These are phyloP conservation scores for Alternaria hordeiaustralica DNA, from an alignment of 2,329 filamentous ascomycete species.

Conservation along the genomic window DNA sequence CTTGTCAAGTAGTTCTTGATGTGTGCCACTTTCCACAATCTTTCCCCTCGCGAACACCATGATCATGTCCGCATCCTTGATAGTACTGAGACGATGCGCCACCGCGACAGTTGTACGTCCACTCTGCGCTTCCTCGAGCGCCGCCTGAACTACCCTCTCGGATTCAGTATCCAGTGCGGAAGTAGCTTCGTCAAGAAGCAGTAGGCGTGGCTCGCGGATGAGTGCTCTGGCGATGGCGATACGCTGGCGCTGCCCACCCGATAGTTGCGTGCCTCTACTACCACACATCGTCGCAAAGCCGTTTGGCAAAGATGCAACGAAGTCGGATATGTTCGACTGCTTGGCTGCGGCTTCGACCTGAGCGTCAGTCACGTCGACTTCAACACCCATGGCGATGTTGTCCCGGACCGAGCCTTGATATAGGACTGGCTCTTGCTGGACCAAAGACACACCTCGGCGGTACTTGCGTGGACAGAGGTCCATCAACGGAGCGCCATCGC, in stretches of 20 bases:
- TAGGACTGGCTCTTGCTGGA: slow-evolving; percentile 91
- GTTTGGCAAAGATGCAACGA: slow-evolving; percentile 55
- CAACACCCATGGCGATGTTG: slow-evolving; percentile 77
- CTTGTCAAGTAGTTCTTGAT: slow-evolving; percentile 48
- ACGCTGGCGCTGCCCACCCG: slow-evolving; percentile 90
- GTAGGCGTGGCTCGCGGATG: slow-evolving; percentile 86
- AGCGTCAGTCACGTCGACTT: slow-evolving; percentile 72
- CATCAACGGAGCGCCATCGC: slow-evolving; percentile 82
- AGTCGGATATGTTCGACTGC: slow-evolving; percentile 57
- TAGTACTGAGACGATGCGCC: slow-evolving; percentile 88
- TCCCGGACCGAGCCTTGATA: slow-evolving; percentile 93
- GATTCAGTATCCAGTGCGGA: slow-evolving; percentile 46
- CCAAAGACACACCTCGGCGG: slow-evolving; percentile 81
- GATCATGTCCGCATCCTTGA: slow-evolving; percentile 92
- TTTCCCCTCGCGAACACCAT: slow-evolving; percentile 90
- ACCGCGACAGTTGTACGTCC: slow-evolving; percentile 93
- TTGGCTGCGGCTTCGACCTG: slow-evolving; percentile 78
- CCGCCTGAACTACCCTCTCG: slow-evolving; percentile 80
- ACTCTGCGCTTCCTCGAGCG: slow-evolving; percentile 80
- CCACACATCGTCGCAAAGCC: slow-evolving; percentile 56
- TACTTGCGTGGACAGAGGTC: slow-evolving; percentile 80
- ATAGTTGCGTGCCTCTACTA: slow-evolving; percentile 43
- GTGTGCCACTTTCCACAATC: slow-evolving; percentile 79
- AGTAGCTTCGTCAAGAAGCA: slow-evolving; percentile 55
- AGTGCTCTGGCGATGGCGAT: slow-evolving; percentile 91